Base-by-base conservation (phyloP, 768 basidiomycete species). In the Agaricus blazei region DNA sequence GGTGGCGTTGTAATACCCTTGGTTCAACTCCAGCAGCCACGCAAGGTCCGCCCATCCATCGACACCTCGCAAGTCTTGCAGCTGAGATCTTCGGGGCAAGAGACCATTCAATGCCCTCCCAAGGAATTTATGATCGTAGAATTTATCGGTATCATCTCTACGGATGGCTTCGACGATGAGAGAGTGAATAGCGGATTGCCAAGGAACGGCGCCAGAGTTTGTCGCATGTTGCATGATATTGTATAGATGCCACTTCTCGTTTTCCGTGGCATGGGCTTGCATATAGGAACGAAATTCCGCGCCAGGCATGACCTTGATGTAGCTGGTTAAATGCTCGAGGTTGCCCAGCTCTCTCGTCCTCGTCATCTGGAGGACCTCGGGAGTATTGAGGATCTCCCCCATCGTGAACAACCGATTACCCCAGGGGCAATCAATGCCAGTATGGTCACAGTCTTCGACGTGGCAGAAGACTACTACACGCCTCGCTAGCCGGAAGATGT, bases 21-120 rank as follows among this genome's bases (percentile, higher is more conserved):
- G 65, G 51, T 66, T 66, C 12, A 66, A 50, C 54, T 66, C 65
- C 19, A 67, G 51, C 31, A 67, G 46, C 65, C 64, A 65, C 6
- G 65, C 63, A 19, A 67, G 55, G 44, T 67, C 65, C 14, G 52
- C 58, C 65, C 65, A 66, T 4, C 64, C 64, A 31, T 63, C 56
- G 8, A 52, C 8, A 15, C 56, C 59, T 15, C 40, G 19, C 19
- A 62, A 52, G 52, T 62, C 59, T 0, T 37, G 15, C 19, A 60
- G 50, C 1, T 54, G 59, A 0, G 65, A 56, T 24, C 62, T 60
- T 2, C 65, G 52, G 9, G 65, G 65, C 24, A 67, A 52, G 1
- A 66, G 53, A 3, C 65, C 65, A 38, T 67, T 67, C 23, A 67
- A 44, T 1, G 60, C 65, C 48, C 58, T 63, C 3, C 65, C 65